Base-by-base conservation (phyloP, 345 rosid species). In the Acer negundo region DNA sequence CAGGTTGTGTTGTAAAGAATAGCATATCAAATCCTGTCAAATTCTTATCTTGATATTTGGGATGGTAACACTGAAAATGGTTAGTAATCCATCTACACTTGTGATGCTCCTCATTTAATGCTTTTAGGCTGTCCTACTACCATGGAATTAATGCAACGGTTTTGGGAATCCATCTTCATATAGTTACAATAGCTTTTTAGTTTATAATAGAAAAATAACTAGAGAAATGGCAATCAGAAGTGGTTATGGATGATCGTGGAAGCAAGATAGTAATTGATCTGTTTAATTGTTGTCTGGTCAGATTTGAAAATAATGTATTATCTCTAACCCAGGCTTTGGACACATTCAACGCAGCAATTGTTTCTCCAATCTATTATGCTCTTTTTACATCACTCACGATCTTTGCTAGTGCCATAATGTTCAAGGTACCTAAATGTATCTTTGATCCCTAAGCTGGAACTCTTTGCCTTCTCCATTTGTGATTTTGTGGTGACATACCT, bases 361-460 rank as follows among this genome's bases (percentile, higher is more conserved):
- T 92, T 79, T 92, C 97, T 78, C 94, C 97, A 20, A 90, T 90
- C 53, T 92, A 92, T 78, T 92, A 86, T 79, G 97, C 97, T 73
- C 70, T 85, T 90, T 92, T 90, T 79, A 92, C 97, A 16, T 85
- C 97, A 31, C 87, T 92, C 72, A 92, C 97, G 26, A 92, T 92
- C 55, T 73, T 92, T 15, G 94, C 97, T 19, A 92, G 97, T 76
- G 97, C 90, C 58, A 90, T 92, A 79, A 92, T 92, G 94, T 92
- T 92, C 64, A 90, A 92, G 97, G 97, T 92, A n/a, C n/a, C n/a
- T n/a, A n/a, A n/a, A n/a, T n/a, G n/a, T n/a, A 91, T 76, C 24
- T 22, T 31, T 11, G 26, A 59, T n/a, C 63, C 26, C 63, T 59
- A 59, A 19, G 23, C 63, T 59, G 26, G 12, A 59, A 59, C 3